phyloP scores from a whole-genome alignment of 768 basidiomycete species.

The Tricholoma terreum region DNA sequence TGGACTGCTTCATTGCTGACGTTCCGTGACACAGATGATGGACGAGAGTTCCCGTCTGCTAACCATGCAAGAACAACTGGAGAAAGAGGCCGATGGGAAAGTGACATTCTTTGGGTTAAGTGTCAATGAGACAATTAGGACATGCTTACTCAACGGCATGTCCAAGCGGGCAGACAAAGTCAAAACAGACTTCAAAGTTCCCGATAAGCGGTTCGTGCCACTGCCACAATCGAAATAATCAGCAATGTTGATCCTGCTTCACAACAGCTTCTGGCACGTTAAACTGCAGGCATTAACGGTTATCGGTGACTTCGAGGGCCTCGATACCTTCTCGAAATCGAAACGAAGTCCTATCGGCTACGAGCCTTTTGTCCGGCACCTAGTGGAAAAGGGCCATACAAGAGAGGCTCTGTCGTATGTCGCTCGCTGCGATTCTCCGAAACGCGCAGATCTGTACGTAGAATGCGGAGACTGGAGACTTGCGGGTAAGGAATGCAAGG shows the following conservation, averaged over 20 bases:
- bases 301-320: constrained; percentile 79
- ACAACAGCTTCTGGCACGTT: constrained; percentile 84
- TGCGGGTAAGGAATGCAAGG: constrained; percentile 89
- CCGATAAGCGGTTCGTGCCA: constrained; percentile 79
- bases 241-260: neutral
- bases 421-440: constrained; percentile 77
- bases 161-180: constrained; percentile 87
- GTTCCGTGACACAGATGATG: constrained; percentile 62
- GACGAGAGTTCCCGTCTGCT: constrained; percentile 83
- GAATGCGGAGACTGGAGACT: constrained; percentile 87
- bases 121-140: constrained; percentile 82
- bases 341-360: constrained; percentile 95
- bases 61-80: constrained; percentile 78
- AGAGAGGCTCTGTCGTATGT: constrained; percentile 82
- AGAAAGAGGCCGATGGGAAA: constrained; percentile 79
- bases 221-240: neutral
- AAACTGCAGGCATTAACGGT: constrained; percentile 82
- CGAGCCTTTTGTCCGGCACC: constrained; percentile 81
- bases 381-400: constrained; percentile 67
- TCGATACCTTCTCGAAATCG: constrained; percentile 83
- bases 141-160: constrained; percentile 75
- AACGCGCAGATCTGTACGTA: constrained; percentile 83
- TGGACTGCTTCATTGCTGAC: neutral
- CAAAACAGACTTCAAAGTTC: constrained; percentile 86
- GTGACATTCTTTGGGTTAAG: constrained; percentile 79